Conservation (phyloP, 1,284 basidiomycete genomes). For the Ganoderma resinaceum region DNA sequence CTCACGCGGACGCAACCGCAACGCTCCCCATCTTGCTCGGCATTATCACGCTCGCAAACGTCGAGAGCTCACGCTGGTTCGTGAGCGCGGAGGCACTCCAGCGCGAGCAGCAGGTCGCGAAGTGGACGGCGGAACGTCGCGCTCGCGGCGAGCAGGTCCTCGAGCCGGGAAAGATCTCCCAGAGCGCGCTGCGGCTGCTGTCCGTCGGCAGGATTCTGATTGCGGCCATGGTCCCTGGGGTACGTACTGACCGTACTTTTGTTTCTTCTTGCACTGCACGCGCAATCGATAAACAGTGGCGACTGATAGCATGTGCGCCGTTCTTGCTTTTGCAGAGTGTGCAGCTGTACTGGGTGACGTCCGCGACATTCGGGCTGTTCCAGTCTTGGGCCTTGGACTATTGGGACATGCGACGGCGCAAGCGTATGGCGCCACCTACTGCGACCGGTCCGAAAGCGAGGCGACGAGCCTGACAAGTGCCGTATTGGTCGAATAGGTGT, state of each 20-base stretch:
- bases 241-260: slow-evolving; percentile 43
- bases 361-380: slow-evolving; percentile 78
- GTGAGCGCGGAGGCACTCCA: slow-evolving; percentile 61
- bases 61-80: slow-evolving; percentile 78
- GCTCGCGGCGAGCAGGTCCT: slow-evolving; percentile 48
- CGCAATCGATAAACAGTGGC: neutral
- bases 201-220: slow-evolving; percentile 79
- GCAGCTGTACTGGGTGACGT: slow-evolving; percentile 85
- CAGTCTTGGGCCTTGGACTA: slow-evolving; percentile 83
- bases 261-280: neutral
- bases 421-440: slow-evolving; percentile 15
- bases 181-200: slow-evolving; percentile 63
- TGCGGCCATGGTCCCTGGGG: slow-evolving; percentile 81
- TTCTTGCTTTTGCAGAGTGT: slow-evolving; percentile 60
- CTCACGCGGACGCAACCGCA: slow-evolving; percentile 75
- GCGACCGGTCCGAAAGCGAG: slow-evolving; percentile 17
- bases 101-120: slow-evolving; percentile 53
- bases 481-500: neutral
- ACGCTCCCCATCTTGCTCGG: slow-evolving; percentile 76
- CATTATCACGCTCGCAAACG: slow-evolving; percentile 77
- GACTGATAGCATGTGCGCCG: slow-evolving; percentile 10
- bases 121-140: slow-evolving; percentile 49
- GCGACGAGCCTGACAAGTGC: slow-evolving; percentile 13
- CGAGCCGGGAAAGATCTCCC: slow-evolving; percentile 64
- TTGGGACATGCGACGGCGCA: slow-evolving; percentile 58